A percentile compares a stretch with the other conserved stretches of the same genome.
These are phyloP conservation scores for Diplogelasinospora grovesii DNA, from an alignment of 495 filamentous ascomycete genomes.

Conservation along the genomic window DNA sequence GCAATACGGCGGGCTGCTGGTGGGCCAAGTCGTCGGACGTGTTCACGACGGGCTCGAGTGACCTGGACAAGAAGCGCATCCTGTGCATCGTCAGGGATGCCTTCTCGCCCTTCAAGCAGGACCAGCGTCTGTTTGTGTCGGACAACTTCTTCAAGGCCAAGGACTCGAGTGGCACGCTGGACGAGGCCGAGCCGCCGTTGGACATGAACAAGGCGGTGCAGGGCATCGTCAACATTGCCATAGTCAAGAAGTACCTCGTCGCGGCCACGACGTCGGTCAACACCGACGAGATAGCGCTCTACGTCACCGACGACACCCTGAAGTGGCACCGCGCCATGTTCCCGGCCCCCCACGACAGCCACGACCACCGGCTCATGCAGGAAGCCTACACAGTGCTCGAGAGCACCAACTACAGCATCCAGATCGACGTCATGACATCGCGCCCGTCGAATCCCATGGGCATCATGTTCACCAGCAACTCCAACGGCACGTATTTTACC, in stretches of 20 bases:
- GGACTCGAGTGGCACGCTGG: too few species aligned
- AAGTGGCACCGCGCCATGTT: slow-evolving; percentile 93
- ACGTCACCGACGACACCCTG: slow-evolving; percentile 65
- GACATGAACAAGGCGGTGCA: slow-evolving; percentile 62
- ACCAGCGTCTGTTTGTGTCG: slow-evolving; percentile 70
- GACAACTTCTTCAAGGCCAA: slow-evolving; percentile 66
- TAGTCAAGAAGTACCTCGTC: slow-evolving; percentile 79
- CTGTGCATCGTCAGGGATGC: slow-evolving; percentile 71
- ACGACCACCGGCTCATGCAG: slow-evolving; percentile 68
- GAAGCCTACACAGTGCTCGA: slow-evolving; percentile 91
- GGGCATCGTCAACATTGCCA: slow-evolving; percentile 68
- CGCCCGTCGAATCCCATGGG: slow-evolving; percentile 62
- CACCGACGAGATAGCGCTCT: slow-evolving; percentile 86
- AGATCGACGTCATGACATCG: slow-evolving; percentile 82
- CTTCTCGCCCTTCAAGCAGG: slow-evolving; percentile 50
- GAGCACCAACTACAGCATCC: slow-evolving; percentile 93
- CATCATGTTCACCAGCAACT: slow-evolving; percentile 85
- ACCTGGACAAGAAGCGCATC: slow-evolving; percentile 56
- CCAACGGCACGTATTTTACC: slow-evolving; percentile 91
- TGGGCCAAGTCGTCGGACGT: slow-evolving; percentile 72
- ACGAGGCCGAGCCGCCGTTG: slow-evolving; percentile 65
- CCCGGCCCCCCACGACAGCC: slow-evolving; percentile 31
- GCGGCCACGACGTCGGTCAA: slow-evolving; percentile 70
- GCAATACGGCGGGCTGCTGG: slow-evolving; percentile 62
- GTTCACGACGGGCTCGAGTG: slow-evolving; percentile 59